Evolutionary conservation across 1,139 yeast species (phyloP).

Genomic region (Kodamaea fungicola): DNA sequence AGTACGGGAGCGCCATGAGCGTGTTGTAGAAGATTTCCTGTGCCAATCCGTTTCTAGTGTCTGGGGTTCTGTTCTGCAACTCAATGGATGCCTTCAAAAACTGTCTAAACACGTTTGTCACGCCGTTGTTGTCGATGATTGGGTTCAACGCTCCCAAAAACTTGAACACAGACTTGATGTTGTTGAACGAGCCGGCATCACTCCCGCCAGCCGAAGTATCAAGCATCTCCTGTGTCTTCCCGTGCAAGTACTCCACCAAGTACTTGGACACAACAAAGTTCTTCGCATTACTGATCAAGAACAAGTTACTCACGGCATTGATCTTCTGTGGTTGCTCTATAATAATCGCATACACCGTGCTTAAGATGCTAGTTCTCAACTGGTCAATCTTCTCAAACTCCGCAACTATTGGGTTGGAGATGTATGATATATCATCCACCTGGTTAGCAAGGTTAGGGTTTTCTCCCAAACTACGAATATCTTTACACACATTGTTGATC

Average conservation of each 20-base stretch:
- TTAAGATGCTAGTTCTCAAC: constrained; percentile 56
- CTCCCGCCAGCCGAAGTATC: constrained; percentile 20
- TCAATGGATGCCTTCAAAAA: constrained; percentile 56
- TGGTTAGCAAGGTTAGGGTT: constrained; percentile 49
- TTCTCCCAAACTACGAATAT: constrained; percentile 66
- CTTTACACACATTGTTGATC: constrained; percentile 45
- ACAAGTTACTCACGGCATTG: constrained; percentile 64
- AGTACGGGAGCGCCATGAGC: constrained; percentile 66
- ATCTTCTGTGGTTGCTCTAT: constrained; percentile 91
- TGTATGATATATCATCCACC: constrained; percentile 64
- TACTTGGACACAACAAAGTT: constrained; percentile 68
- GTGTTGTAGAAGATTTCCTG: constrained; percentile 68
- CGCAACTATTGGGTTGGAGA: constrained; percentile 61
- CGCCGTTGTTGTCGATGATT: constrained; percentile 50
- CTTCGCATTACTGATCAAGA: constrained; percentile 64
- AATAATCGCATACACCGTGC: constrained; percentile 65
- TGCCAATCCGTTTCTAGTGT: constrained; percentile 53
- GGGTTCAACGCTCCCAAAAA: constrained; percentile 66
- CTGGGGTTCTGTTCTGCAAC: constrained; percentile 40
- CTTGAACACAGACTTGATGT: constrained; percentile 66
- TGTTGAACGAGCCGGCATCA: constrained; percentile 69
- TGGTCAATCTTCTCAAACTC: constrained; percentile 67
- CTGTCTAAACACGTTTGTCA: constrained; percentile 50
- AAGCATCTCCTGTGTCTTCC: constrained; percentile 54
- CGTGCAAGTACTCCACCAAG: constrained; percentile 66